Percentiles rank a stretch among this genome's conserved stretches.
Conservation (phyloP, 2,329 filamentous ascomycete species). For the Aspergillus pseudoterreus region DNA sequence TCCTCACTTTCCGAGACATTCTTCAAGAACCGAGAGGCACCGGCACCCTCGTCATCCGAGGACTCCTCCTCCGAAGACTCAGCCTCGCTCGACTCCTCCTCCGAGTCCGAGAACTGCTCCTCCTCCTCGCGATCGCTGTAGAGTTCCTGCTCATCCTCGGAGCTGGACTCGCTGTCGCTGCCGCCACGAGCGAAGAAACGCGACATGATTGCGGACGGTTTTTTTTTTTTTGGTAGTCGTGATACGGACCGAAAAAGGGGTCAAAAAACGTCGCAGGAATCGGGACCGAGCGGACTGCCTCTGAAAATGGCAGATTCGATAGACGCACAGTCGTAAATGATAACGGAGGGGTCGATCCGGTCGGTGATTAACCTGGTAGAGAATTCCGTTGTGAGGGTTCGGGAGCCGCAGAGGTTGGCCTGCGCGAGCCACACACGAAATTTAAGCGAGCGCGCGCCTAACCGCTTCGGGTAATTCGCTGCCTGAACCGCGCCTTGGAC, state of each 20-base stretch:
- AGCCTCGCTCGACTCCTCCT: slow-evolving; percentile 52
- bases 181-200: slow-evolving; percentile 96
- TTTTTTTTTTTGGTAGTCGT: neutral
- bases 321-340: slow-evolving; percentile 9
- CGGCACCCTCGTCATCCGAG: slow-evolving; percentile 51
- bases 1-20: slow-evolving; percentile 73
- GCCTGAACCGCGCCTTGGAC: neutral
- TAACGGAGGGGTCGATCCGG: neutral
- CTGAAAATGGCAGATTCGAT: neutral
- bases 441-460: slow-evolving; percentile 44
- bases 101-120: slow-evolving; percentile 43
- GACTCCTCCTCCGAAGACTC: slow-evolving; percentile 57
- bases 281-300: slow-evolving; percentile 1
- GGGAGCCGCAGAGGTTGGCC: slow-evolving; percentile 24
- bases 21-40: slow-evolving; percentile 81
- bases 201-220: slow-evolving; percentile 64
- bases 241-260: slow-evolving; percentile 5
- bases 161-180: slow-evolving; percentile 93
- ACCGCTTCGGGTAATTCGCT: slow-evolving; percentile 27
- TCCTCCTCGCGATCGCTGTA: slow-evolving; percentile 75
- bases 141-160: slow-evolving; percentile 89
- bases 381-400: slow-evolving; percentile 26
- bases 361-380: slow-evolving; percentile 5
- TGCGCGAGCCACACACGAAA: slow-evolving; percentile 39
- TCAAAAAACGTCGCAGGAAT: slow-evolving; percentile 18